phyloP scores from a whole-genome alignment of 208 protist genomes.

The Naegleria fowleri region DNA sequence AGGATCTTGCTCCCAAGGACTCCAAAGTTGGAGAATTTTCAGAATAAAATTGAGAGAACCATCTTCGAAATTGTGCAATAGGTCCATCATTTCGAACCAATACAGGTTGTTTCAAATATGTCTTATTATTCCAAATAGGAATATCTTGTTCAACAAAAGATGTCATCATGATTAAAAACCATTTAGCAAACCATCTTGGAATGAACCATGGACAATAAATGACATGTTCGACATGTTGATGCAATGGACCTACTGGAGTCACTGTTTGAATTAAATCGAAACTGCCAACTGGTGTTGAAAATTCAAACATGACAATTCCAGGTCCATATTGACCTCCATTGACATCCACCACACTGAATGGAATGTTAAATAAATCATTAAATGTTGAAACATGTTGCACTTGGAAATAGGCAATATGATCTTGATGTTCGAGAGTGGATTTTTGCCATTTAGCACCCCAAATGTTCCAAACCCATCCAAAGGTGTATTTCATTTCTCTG shows the following conservation, averaged over 20 bases:
- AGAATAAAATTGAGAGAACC: slow-evolving; percentile 46
- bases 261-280: slow-evolving; percentile 34
- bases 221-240: slow-evolving; percentile 32
- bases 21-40: slow-evolving; percentile 16
- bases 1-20: not conserved
- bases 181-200: slow-evolving; percentile 22
- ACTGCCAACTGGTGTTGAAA: slow-evolving; percentile 24
- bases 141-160: slow-evolving; percentile 29
- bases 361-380: not conserved
- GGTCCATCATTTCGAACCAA: slow-evolving; percentile 34
- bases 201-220: slow-evolving; percentile 26
- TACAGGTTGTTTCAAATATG: slow-evolving; percentile 30
- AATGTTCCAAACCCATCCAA: not conserved
- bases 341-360: not conserved
- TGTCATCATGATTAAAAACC: slow-evolving; percentile 15
- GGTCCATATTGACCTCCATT: slow-evolving; percentile 38
- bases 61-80: slow-evolving; percentile 37
- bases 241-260: slow-evolving; percentile 31
- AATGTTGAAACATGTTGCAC: not conserved
- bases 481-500: no score
- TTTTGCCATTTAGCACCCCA: not conserved
- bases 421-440: not conserved
- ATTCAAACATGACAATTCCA: slow-evolving; percentile 35
- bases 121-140: slow-evolving; percentile 43
- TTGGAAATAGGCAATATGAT: not conserved